Evolutionary conservation across 495 filamentous ascomycete species (phyloP).

Genomic region (Penicillium dipodomyicola): DNA sequence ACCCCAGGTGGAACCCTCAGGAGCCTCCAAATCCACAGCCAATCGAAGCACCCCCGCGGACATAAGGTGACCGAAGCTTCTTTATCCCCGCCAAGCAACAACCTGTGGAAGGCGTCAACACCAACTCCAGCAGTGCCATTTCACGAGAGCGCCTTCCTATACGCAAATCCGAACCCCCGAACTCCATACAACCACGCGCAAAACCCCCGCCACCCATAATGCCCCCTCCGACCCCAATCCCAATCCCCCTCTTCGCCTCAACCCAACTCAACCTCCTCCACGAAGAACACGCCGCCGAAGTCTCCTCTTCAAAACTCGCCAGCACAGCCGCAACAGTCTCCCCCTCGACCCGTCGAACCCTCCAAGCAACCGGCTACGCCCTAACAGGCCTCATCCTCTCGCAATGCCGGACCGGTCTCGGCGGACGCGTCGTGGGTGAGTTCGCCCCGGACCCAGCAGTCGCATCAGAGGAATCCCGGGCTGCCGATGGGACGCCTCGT

Average conservation of each 20-base stretch:
- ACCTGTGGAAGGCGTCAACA: background rate
- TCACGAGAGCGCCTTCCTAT: background rate
- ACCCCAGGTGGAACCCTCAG: no score
- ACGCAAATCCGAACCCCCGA: background rate
- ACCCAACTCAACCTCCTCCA: constrained; percentile 76
- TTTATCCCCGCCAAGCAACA: constrained; percentile 7
- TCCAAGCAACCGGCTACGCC: constrained; percentile 85
- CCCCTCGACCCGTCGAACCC: constrained; percentile 63
- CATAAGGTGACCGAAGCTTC: constrained; percentile 4
- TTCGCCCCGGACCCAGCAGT: constrained; percentile 73
- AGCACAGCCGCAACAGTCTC: constrained; percentile 70
- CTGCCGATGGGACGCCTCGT: constrained; percentile 28
- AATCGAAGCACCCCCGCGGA: constrained; percentile 1
- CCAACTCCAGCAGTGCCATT: background rate
- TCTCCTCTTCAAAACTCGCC: constrained; percentile 49
- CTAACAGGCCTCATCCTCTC: constrained; percentile 72
- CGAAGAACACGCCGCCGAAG: constrained; percentile 71
- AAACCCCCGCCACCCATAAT: constrained; percentile 10
- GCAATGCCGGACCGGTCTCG: constrained; percentile 87
- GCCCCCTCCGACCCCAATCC: constrained; percentile 38
- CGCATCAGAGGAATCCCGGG: constrained; percentile 39
- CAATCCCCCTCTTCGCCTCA: constrained; percentile 73
- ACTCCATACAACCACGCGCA: background rate
- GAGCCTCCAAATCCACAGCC: background rate
- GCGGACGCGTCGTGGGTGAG: constrained; percentile 82